Conservation (phyloP, 352 stramenopile species). For the Phytopythium chamaehyphon region DNA sequence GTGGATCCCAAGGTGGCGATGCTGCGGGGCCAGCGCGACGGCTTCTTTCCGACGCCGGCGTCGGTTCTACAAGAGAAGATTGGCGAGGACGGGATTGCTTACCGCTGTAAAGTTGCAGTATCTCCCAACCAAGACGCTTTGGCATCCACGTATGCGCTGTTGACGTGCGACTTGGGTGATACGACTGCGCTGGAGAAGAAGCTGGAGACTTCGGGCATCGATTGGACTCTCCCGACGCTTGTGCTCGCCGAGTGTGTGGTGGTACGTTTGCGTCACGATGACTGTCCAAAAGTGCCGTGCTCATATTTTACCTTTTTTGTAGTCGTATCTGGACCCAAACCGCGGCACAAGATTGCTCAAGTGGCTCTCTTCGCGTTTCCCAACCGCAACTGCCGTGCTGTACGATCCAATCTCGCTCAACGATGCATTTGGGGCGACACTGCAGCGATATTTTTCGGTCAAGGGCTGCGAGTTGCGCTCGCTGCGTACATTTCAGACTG, state of each 20-base stretch:
- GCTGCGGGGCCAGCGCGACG: constrained; percentile 18
- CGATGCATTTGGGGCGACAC: constrained; percentile 37
- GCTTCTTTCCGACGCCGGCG: constrained; percentile 20
- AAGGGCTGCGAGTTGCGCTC: constrained; percentile 69
- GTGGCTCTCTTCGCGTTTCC: constrained; percentile 37
- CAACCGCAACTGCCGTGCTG: constrained; percentile 33
- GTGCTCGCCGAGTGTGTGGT: constrained; percentile 69
- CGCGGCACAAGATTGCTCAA: constrained; percentile 42
- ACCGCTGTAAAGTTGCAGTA: constrained; percentile 17
- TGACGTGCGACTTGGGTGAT: constrained; percentile 59
- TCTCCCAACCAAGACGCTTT: not conserved
- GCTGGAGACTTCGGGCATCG: constrained; percentile 21
- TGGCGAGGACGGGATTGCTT: constrained; percentile 11
- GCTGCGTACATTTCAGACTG: constrained; percentile 26
- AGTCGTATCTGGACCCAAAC: constrained; percentile 64
- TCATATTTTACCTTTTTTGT: not conserved
- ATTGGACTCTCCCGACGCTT: constrained; percentile 42
- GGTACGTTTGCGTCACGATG: no score
- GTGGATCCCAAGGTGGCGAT: constrained; percentile 41
- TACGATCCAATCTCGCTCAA: constrained; percentile 62
- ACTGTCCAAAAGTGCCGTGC: no score
- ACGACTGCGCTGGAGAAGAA: constrained; percentile 20
- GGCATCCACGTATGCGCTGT: constrained; percentile 34
- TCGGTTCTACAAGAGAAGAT: constrained; percentile 7
- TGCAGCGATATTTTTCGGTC: constrained; percentile 58